These are phyloP conservation scores for Paecilomyces sp. DNA, from an alignment of 2,329 filamentous ascomycete genomes.

Conservation along the genomic window DNA sequence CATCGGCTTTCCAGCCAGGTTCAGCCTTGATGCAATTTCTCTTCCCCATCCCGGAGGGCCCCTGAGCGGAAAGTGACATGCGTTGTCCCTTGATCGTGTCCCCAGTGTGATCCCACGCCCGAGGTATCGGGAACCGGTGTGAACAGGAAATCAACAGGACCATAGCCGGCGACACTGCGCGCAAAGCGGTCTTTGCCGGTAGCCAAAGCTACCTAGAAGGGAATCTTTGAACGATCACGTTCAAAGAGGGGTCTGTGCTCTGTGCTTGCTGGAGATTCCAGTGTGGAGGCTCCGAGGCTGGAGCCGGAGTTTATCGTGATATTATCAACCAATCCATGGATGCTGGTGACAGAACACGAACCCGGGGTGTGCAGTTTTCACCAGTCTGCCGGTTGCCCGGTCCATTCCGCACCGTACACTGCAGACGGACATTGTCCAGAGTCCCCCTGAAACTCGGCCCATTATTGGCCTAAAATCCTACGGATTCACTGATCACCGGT, in stretches of 20 bases:
- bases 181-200: slow-evolving; percentile 7
- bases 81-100: slow-evolving; percentile 3
- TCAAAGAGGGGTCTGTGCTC: slow-evolving; percentile 8
- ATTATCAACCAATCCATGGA: slow-evolving; percentile 5
- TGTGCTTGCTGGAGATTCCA: slow-evolving; percentile 2
- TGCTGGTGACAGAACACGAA: not conserved
- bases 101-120: slow-evolving; percentile 7
- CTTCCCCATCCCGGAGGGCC: not conserved
- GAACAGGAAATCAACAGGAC: not conserved
- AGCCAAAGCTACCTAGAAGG: slow-evolving; percentile 7
- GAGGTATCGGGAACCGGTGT: slow-evolving; percentile 12
- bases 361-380: not conserved
- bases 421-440: not conserved
- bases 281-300: slow-evolving; percentile 5
- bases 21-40: not conserved
- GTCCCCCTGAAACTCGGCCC: not conserved
- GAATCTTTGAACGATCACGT: slow-evolving; percentile 14
- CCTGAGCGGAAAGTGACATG: not conserved
- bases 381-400: not conserved
- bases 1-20: slow-evolving; percentile 9
- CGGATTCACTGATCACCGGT: not conserved
- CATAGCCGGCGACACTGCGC: not conserved
- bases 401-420: not conserved
- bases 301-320: slow-evolving; percentile 19
- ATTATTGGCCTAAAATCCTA: not conserved